A percentile compares a stretch with the other conserved stretches of the same genome.
These are phyloP conservation scores for Cucumis cinereus DNA, from an alignment of 306 rosid genomes.

Conservation along the genomic window DNA sequence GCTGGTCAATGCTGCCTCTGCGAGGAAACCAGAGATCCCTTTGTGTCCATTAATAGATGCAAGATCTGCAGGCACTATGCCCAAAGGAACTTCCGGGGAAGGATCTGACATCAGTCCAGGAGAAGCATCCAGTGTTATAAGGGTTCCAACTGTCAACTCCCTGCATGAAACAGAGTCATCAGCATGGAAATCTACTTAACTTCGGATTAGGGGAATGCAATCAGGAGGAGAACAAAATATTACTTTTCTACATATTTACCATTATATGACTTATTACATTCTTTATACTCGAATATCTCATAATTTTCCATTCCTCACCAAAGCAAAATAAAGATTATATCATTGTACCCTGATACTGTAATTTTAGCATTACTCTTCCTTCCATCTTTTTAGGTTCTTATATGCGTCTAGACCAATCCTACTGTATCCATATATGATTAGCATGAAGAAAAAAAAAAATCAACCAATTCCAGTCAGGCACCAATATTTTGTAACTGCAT, in stretches of 20 bases:
- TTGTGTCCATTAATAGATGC: conserved; percentile 71
- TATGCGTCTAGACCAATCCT: not conserved
- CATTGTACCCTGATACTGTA: not conserved
- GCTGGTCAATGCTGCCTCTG: conserved; percentile 50
- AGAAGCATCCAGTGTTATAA: conserved; percentile 48
- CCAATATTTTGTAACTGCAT: not conserved
- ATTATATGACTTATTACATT: not conserved
- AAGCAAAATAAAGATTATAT: not conserved
- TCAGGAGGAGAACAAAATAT: not conserved
- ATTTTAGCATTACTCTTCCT: not conserved
- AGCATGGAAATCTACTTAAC: conserved; percentile 3
- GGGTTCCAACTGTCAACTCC: conserved; percentile 63
- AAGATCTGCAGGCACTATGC: conserved; percentile 63
- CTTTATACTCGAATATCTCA: not conserved
- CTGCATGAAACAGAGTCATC: conserved; percentile 26
- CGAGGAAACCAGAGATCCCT: conserved; percentile 82
- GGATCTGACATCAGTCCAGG: conserved; percentile 67
- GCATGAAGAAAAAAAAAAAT: not conserved
- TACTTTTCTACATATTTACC: not conserved
- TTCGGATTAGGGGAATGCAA: not conserved
- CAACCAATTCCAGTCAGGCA: not conserved
- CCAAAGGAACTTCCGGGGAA: conserved; percentile 45
- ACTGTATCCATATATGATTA: not conserved
- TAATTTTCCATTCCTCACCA: not conserved
- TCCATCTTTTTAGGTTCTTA: conserved; percentile 1